Evolutionary conservation across 164 flowering plant species (phyloP).

Genomic region (Santalum album): DNA sequence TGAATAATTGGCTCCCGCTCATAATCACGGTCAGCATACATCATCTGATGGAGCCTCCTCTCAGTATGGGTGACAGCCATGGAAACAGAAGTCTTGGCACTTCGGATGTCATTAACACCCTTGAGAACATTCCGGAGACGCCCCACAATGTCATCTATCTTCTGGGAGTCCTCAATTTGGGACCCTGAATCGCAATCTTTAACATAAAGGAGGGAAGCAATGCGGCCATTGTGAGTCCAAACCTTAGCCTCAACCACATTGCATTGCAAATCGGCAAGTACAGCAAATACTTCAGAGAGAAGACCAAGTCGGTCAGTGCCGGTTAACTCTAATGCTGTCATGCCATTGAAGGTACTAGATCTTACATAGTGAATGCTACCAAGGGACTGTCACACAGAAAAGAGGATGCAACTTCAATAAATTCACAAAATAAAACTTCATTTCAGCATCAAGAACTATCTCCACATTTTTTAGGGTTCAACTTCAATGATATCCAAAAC

Average conservation of each 20-base stretch:
- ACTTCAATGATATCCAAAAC: background rate
- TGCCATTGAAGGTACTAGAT: conserved; percentile 27
- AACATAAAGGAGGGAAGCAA: conserved; percentile 56
- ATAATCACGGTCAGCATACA: conserved; percentile 77
- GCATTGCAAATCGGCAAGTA: conserved; percentile 52
- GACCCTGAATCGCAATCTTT: conserved; percentile 55
- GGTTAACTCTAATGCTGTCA: conserved; percentile 76
- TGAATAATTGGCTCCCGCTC: conserved; percentile 30
- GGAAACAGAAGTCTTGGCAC: conserved; percentile 57
- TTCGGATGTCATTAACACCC: conserved; percentile 56
- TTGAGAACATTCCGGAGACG: conserved; percentile 56
- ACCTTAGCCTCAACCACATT: conserved; percentile 71
- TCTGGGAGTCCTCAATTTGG: conserved; percentile 49
- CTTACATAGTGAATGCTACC: conserved; percentile 35
- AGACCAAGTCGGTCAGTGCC: conserved; percentile 75
- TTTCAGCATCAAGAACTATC: background rate
- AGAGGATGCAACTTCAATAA: no score
- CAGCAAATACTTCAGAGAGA: conserved; percentile 73
- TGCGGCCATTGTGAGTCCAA: conserved; percentile 81
- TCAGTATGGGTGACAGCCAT: conserved; percentile 59
- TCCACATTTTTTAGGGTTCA: background rate
- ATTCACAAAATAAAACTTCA: no score
- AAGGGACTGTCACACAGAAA: conserved; percentile 49
- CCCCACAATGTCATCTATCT: conserved; percentile 40
- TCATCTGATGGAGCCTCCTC: conserved; percentile 77